Conservation (phyloP, 1,284 basidiomycete genomes). For the Trametes sp. region DNA sequence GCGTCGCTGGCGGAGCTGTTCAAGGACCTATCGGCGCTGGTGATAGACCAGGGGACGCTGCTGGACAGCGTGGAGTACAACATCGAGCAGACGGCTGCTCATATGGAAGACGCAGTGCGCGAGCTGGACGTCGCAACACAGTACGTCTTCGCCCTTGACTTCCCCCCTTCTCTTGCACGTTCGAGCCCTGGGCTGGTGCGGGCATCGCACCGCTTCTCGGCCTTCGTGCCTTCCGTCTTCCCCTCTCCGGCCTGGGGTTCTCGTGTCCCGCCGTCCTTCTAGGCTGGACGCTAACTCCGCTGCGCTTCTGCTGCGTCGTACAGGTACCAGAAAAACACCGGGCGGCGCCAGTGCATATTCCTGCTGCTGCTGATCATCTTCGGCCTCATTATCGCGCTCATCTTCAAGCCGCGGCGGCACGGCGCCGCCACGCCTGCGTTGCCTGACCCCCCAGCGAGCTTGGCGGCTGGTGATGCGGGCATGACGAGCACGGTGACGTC, state of each 20-base stretch:
- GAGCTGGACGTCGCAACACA: slow-evolving; percentile 85
- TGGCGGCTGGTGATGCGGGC: neutral
- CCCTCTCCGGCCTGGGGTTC: neutral
- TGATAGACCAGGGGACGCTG: slow-evolving; percentile 98
- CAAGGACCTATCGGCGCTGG: slow-evolving; percentile 91
- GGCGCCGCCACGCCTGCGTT: slow-evolving; percentile 29
- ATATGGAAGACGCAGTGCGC: slow-evolving; percentile 85
- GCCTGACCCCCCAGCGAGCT: slow-evolving; percentile 1
- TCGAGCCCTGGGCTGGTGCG: neutral
- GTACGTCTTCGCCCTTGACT: slow-evolving; percentile 50
- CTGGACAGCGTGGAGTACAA: slow-evolving; percentile 98
- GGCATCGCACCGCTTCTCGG: slow-evolving; percentile 8
- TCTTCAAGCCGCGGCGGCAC: slow-evolving; percentile 78
- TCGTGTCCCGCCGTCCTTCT: neutral
- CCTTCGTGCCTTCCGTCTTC: slow-evolving; percentile 7
- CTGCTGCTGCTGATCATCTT: slow-evolving; percentile 90
- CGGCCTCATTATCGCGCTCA: slow-evolving; percentile 80
- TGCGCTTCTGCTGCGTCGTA: neutral
- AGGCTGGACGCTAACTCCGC: neutral
- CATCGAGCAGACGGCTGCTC: slow-evolving; percentile 88
- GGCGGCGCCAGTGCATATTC: slow-evolving; percentile 92
- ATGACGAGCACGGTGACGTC: neutral
- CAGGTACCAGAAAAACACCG: slow-evolving; percentile 94
- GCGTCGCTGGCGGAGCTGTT: slow-evolving; percentile 93
- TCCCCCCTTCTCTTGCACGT: slow-evolving; percentile 8